Evolutionary conservation across 192 early-diverging fungal genomes (phyloP), one percentile per base, ranked within the genome.

Genomic region (Allomyces arbusculus): DNA sequence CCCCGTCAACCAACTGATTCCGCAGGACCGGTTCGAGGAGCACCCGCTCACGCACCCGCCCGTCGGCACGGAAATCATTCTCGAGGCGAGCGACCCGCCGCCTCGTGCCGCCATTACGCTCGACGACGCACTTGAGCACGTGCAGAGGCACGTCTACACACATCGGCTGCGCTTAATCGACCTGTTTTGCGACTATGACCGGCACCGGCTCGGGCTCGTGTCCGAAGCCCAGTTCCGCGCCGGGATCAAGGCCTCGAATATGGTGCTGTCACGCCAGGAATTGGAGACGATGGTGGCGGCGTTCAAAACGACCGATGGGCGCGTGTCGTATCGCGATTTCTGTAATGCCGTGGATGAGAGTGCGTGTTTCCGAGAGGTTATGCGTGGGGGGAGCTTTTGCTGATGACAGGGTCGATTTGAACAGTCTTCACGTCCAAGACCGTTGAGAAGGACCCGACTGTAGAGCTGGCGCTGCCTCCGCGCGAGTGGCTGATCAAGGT

Each of bases 171-270:
- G 80, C 6, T 58, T 82, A 25, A 75, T 77, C 28, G 77, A 81
- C 65, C 79, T 82, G 69, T 82, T 80, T 69, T 45, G 73, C 20
- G 78, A 82, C 65, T 81, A 81, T 62, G 80, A 82, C 64, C 72
- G 79, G 2, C 78, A 82, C 68, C 81, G 81, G 66, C 69, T 61
- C 64, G 80, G 80, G 3, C 64, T 72, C 9, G 73, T 82, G 1
- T 71, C 80, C 10, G 66, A 79, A 62, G 61, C 65, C 16, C 79
- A 80, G 69, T 65, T 65, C 40, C 64, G 64, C 16, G 26, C 64
- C 10, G 23, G 64, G 12, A 14, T 65, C 33, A 65, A 65, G 44
- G 33, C 33, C 33, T 40, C 33, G 33, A 40, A 40, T 40, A 40
- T 40, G 33, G 33, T 40, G 2, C 43, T 65, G 44, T 22, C 64